Evolutionary conservation across 2,329 filamentous ascomycete genomes (phyloP), one percentile per base, ranked within the genome.

Genomic region (Colletotrichum ledebouriae): DNA sequence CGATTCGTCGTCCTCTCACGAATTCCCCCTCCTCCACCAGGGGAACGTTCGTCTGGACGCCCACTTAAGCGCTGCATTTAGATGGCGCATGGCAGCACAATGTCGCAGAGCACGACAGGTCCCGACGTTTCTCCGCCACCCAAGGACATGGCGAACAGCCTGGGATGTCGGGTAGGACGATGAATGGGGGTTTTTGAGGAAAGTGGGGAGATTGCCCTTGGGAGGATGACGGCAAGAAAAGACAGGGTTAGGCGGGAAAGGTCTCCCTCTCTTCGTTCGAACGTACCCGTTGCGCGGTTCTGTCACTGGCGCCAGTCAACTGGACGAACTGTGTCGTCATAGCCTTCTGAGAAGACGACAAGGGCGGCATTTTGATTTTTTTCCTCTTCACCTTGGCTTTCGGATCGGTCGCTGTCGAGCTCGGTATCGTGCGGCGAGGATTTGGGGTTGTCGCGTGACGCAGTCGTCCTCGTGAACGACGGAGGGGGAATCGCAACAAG

Each of bases 261-360:
- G 37, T 49, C 17, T 49, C 33, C 42, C 29, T 57, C 34, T 47
- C 60, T 56, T 29, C 20, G 25, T 56, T 29, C 20, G 33, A 53
- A 81, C 82, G 72, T 80, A 86, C 84, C 76, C 80, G 79, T 65
- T 78, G 76, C 41, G 84, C 83, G 39, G 76, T 78, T 68, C 81
- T 80, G 59, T 84, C 83, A 15, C 76, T 75, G 15, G 80, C 78
- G 39, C 83, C 82, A 11, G 84, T 85, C 53, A 82, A 73, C 57
- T 75, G 71, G 57, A 81, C 73, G 71, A 86, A 85, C 73, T 84
- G 78, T 57, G 74, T 71, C 68, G 80, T 74, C 72, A 82, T 66
- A 46, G 76, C 73, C 76, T 80, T 83, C 72, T 84, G 79, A 70
- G 80, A 71, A 41, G 78, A 77, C 50, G 76, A 74, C 50, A 76